Base-by-base conservation (phyloP, 768 basidiomycete species). In the Trametes cinnabarina region DNA sequence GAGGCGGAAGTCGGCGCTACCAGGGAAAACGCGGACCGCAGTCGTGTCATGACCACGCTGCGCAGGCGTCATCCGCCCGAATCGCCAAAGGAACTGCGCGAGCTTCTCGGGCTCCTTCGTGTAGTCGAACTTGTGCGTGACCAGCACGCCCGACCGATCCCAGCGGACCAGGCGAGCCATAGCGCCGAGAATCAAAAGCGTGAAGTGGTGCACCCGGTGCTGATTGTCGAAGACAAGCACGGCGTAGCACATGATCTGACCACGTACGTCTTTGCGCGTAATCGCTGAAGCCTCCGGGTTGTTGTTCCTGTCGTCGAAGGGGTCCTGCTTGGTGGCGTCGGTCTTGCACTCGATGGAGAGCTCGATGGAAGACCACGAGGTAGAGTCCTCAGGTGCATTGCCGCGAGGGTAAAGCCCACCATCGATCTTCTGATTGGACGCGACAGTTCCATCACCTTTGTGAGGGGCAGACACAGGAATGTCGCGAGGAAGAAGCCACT, bases 11-110 rank as follows among this genome's bases (percentile, higher is more conserved):
- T 25, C 9, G 3, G 28, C 17, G 9, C 22, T 40, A 0, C 30
- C 15, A 1, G 37, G 43, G 14, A 17, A 3, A 2, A 58, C 14
- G 9, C 50, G 47, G 5, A 12, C n/a, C 2, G 42, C 58, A 2
- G 58, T 44, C 11, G 40, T 30, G 20, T 60, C 58, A 25, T 51
- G 43, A 14, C 58, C 58, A 5, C 58, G 52, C 10, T 39, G 26
- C 3, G 11, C 25, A 5, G 23, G 14, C 10, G 47, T 43, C 17
- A 50, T n/a, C 0, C 20, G 51, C 10, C 30, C 22, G 40, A 43
- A 39, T 40, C 34, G 19, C 41, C 52, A 48, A 22, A 60, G n/a
- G 47, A 60, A 55, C 1, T 20, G 14, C 17, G n/a, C 34, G 19
- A 60, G 58, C 32, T 26, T 46, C 10, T 37, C 8, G 4, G 56